Evolutionary conservation across 371 early-diverging fungal genomes (phyloP).

Genomic region (Paraphysoderma sedebokerense): DNA sequence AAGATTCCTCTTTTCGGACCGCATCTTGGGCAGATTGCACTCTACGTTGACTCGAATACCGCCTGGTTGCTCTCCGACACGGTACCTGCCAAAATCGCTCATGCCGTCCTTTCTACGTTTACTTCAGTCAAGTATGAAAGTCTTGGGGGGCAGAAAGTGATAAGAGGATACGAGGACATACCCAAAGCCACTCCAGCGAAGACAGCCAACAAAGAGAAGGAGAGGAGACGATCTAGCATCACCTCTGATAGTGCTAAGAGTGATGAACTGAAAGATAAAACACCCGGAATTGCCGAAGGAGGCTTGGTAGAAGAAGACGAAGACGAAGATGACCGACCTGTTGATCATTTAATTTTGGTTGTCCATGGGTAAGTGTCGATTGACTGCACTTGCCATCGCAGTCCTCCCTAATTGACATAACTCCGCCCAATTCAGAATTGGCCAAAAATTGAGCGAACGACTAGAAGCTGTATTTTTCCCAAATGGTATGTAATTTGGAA

Average conservation of each 20-base stretch:
- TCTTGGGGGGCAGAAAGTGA: background rate
- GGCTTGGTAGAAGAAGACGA: constrained; percentile 30
- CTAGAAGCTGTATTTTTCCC: constrained; percentile 53
- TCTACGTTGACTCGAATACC: constrained; percentile 35
- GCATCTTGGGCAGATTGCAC: constrained; percentile 52
- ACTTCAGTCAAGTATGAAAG: background rate
- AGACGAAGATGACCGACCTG: constrained; percentile 38
- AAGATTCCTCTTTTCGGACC: constrained; percentile 38
- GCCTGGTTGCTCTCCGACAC: constrained; percentile 34
- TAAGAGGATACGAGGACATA: background rate
- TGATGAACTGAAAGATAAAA: background rate
- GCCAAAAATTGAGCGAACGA: constrained; percentile 59
- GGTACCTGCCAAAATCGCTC: background rate
- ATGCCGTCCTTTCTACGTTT: background rate
- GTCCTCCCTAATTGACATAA: background rate
- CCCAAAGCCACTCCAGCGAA: too few species aligned
- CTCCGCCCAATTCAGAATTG: constrained; percentile 24
- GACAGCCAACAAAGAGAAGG: too few species aligned
- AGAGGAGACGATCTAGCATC: too few species aligned
- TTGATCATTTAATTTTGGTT: constrained; percentile 58
- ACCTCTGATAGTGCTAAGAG: background rate
- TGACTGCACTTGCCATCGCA: background rate
- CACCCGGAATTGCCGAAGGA: background rate
- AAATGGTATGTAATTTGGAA: constrained; percentile 35
- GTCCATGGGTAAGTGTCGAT: constrained; percentile 43